phyloP scores from a whole-genome alignment of 345 rosid species.

The Noccaea bulbosa region DNA sequence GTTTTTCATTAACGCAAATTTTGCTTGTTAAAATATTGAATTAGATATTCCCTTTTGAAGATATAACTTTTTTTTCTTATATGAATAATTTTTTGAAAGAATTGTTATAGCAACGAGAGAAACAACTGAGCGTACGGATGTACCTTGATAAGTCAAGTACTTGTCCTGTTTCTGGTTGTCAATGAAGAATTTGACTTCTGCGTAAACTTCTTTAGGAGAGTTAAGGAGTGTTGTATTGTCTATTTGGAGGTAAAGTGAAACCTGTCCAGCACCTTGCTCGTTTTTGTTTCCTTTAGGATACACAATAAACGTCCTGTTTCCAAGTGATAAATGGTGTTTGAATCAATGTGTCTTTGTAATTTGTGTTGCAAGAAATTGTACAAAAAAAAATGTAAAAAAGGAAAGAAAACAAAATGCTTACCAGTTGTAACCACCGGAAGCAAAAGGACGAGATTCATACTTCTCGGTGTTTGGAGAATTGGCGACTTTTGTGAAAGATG shows the following conservation, averaged over 20 bases:
- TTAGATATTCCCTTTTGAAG: too few relatives aligned
- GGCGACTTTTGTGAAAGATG: slow-evolving; percentile 13
- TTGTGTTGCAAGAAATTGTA: neutral
- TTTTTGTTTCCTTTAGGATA: slow-evolving; percentile 34
- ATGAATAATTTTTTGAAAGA: too few relatives aligned
- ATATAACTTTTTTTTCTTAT: too few relatives aligned
- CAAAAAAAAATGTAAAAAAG: neutral
- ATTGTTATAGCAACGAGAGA: too few relatives aligned
- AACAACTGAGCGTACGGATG: too few relatives aligned
- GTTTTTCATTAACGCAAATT: too few relatives aligned
- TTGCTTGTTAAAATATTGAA: too few relatives aligned
- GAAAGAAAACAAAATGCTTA: neutral
- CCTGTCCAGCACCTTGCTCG: neutral
- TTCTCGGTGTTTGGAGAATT: slow-evolving; percentile 9
- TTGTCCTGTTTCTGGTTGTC: too few relatives aligned
- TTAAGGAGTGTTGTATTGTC: slow-evolving; percentile 29
- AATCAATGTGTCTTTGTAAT: neutral
- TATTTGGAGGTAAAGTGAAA: slow-evolving; percentile 24
- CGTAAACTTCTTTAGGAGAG: slow-evolving; percentile 32
- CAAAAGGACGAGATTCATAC: slow-evolving; percentile 23
- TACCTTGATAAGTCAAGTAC: too few relatives aligned
- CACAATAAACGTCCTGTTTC: slow-evolving; percentile 30
- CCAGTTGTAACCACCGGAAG: slow-evolving; percentile 36
- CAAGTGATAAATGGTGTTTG: neutral
- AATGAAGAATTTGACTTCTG: slow-evolving; percentile 30